These are phyloP conservation scores for Paramecium sonneborni DNA, from an alignment of 73 alveolate genomes.

Conservation along the genomic window DNA sequence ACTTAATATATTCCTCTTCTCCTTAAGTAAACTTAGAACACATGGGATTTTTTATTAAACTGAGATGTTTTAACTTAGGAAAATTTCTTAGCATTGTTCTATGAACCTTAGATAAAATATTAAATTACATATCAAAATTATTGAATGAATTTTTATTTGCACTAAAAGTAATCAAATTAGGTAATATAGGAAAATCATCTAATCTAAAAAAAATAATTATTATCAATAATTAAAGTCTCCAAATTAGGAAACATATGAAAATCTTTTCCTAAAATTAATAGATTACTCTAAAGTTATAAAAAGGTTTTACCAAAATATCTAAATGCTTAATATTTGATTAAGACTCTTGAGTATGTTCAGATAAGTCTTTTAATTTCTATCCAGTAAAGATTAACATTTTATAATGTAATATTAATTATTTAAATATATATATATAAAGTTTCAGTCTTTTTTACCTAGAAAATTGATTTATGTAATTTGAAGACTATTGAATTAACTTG, in stretches of 20 bases:
- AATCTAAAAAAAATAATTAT: slow-evolving; percentile 15
- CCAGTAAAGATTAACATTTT: background rate
- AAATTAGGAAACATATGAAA: background rate
- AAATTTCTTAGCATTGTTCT: background rate
- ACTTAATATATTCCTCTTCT: background rate
- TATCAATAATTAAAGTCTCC: slow-evolving; percentile 6
- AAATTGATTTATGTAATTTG: background rate
- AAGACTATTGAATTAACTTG: background rate
- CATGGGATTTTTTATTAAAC: slow-evolving; percentile 23
- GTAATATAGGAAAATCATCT: background rate
- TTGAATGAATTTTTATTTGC: slow-evolving; percentile 26
- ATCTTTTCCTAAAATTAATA: background rate
- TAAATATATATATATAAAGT: background rate
- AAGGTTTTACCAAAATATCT: background rate
- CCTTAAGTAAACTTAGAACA: slow-evolving; percentile 19
- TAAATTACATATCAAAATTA: slow-evolving; percentile 21
- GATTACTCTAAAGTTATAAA: background rate
- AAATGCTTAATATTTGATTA: background rate
- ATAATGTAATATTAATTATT: background rate
- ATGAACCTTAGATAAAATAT: background rate
- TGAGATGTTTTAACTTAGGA: background rate
- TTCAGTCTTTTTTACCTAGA: background rate
- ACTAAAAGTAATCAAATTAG: background rate
- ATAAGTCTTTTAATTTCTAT: background rate
- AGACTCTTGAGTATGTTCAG: background rate